Base-by-base conservation (phyloP, 2,329 filamentous ascomycete species). In the Myriosclerotinia curreyana region DNA sequence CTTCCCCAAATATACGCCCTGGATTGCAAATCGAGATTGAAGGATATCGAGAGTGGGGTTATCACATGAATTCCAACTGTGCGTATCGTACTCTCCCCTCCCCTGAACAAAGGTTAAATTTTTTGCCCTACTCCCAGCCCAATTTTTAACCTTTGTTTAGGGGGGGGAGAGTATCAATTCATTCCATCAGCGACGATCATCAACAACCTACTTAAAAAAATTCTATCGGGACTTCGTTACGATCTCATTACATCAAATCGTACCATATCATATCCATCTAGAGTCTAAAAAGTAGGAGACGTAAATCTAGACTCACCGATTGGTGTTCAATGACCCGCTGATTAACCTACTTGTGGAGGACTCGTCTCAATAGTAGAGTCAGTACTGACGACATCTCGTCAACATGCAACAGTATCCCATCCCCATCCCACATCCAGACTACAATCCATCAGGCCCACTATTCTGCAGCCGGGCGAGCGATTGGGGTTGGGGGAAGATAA, bases 311-410 rank as follows among this genome's bases (percentile, higher is more conserved):
- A 59, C 42, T 36, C 7, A 38, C n/a, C n/a, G 36, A 20, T 36
- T 48, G 28, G 28, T 48, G 28, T 59, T 59, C 42, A 22, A 28
- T n/a, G 55, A 48, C 28, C 55, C 42, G 36, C 55, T 48, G 55
- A 55, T 55, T 49, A 48, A 12, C 28, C 55, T 46, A 59, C 20
- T 36, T 22, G 31, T 48, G 42, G 42, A 38, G 44, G 36, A 22
- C 8, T 36, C 14, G 42, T 59, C 55, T 59, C 31, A n/a, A n/a
- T n/a, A n/a, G n/a, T n/a, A n/a, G n/a, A n/a, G n/a, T n/a, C n/a
- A 42, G 55, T 48, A 58, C 28, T 58, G 15, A 36, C 15, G 53
- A 55, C 15, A 2, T 42, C n/a, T 52, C 31, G 50, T 52, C 15
- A 15, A 52, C 15, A 34, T 55, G 36, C 28, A 42, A 55, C 8